Base-by-base conservation (phyloP, 2,329 filamentous ascomycete genomes). In the Fusarium sacchari region DNA sequence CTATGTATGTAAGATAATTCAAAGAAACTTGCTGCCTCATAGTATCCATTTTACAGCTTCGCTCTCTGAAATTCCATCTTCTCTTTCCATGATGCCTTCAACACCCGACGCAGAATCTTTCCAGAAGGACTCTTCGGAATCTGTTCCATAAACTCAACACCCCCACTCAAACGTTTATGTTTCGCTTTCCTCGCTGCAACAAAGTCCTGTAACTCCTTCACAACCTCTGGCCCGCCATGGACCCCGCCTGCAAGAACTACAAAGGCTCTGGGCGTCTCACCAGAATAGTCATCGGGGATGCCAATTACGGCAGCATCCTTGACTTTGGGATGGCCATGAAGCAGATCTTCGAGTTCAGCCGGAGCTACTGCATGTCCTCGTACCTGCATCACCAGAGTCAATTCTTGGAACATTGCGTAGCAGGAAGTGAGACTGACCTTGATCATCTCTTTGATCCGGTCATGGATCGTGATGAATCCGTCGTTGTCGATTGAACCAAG, bases 1-100 rank as follows among this genome's bases (percentile, higher is more conserved):
- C 12, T 0, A 26, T 14, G 5, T 5, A 44, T 20, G 7, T 0
- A 20, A 3, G 2, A 14, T 13, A 14, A 13, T 18, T 9, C 1
- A 20, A 26, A 4, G 0, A 4, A 14, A 17, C 8, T 14, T 20
- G 3, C 5, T 44, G 15, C 17, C n/a, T 5, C 20, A 7, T 26
- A 20, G 17, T 46, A 3, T 14, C 0, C 14, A 3, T 8, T 8
- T 22, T 32, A 42, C 15, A 56, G 17, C 13, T 13, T 56, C 15
- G 52, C 26, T 3, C 2, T 42, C 6, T 30, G 3, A 2, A 15
- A 18, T 4, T 56, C 52, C 22, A 14, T 39, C 17, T 14, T 42
- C 3, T 56, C 37, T 14, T 56, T 42, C 52, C 52, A 56, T 9
- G 20, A 13, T 3, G 26, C 22, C 8, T 56, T 56, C 26, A 56